These are phyloP conservation scores for Rosa persica DNA, from an alignment of 306 rosid species.

Conservation along the genomic window DNA sequence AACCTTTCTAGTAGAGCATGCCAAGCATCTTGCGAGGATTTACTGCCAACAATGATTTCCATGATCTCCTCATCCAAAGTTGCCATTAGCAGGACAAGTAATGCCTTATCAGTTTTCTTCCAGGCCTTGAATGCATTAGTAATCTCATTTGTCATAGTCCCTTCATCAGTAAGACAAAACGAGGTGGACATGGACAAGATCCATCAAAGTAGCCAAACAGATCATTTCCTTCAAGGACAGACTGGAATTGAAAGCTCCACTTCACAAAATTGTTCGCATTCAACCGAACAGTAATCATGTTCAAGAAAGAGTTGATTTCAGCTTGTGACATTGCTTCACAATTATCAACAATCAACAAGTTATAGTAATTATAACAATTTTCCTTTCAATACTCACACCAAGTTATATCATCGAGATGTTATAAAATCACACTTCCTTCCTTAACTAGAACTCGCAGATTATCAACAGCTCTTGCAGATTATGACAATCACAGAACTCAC, in stretches of 20 bases:
- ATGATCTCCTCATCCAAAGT: not conserved
- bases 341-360: no score
- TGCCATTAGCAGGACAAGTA: not conserved
- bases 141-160: not conserved
- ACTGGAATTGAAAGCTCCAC: not conserved
- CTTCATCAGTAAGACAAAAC: not conserved
- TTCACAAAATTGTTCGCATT: not conserved
- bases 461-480: no score
- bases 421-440: no score
- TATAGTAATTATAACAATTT: no score
- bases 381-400: no score
- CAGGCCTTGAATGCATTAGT: not conserved
- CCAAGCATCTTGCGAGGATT: not conserved
- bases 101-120: not conserved
- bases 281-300: no score
- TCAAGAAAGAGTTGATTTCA: no score
- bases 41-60: not conserved
- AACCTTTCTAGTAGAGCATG: not conserved
- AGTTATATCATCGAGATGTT: no score
- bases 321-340: no score
- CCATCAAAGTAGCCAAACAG: not conserved
- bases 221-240: not conserved
- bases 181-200: accelerated
- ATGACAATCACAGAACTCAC: no score
- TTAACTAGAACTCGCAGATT: no score